Evolutionary conservation across 148 eudicot genomes (phyloP).

Genomic region (Silene uniflora): DNA sequence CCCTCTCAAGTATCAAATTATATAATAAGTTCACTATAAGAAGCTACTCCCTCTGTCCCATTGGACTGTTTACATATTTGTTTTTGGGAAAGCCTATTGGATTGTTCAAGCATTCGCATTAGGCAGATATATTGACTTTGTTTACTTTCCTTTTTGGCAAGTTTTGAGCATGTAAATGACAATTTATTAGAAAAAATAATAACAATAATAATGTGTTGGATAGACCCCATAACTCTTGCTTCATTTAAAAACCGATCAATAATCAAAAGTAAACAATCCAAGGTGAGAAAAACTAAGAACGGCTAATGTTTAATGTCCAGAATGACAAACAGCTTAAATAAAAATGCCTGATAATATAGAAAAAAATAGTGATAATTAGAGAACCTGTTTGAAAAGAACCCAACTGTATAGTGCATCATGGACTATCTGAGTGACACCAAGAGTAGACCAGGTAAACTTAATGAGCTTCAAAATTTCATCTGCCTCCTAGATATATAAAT

Average conservation of each 20-base stretch:
- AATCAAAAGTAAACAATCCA: neutral
- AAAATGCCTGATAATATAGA: neutral
- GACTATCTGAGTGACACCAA: constrained; percentile 70
- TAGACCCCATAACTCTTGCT: neutral
- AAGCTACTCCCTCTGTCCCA: too few relatives aligned
- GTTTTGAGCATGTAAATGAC: neutral
- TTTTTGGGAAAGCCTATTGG: too few relatives aligned
- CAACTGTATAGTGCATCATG: constrained; percentile 74
- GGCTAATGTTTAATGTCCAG: neutral
- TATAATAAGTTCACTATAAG: too few relatives aligned
- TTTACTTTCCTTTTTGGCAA: neutral
- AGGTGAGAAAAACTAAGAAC: neutral
- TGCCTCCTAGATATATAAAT: constrained; percentile 46
- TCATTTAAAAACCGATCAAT: neutral
- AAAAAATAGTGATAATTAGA: neutral
- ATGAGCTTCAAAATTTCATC: constrained; percentile 66
- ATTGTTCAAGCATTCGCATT: too few relatives aligned
- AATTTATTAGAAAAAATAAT: neutral
- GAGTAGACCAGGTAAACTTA: constrained; percentile 70
- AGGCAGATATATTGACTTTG: neutral
- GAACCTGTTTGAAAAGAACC: constrained; percentile 95
- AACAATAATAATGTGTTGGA: neutral
- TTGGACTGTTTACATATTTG: too few relatives aligned
- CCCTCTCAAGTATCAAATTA: too few relatives aligned
- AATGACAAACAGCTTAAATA: neutral